Conservation (phyloP, 257 asterid species). For the Primulina tabacum region DNA sequence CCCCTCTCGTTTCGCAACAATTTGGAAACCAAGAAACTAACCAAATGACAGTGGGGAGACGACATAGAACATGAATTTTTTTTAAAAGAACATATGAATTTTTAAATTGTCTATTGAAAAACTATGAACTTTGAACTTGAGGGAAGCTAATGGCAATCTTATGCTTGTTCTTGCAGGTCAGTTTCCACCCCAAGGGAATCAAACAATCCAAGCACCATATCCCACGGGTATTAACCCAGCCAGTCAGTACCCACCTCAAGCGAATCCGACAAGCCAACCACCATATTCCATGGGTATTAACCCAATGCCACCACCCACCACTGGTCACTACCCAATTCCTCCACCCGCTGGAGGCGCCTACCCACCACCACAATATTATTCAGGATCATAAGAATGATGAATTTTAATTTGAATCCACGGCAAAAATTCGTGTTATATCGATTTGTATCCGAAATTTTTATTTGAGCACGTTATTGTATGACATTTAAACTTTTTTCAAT, state of each 20-base stretch:
- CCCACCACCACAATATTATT: constrained; percentile 36
- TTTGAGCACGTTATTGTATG: too few relatives aligned
- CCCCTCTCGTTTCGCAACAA: too few relatives aligned
- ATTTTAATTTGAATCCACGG: not conserved
- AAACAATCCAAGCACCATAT: constrained; percentile 32
- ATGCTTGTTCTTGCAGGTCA: constrained; percentile 26
- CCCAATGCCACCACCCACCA: not conserved
- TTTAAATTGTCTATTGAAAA: not conserved
- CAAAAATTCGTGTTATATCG: not conserved
- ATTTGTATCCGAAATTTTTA: constrained; percentile 10
- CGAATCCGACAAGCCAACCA: constrained; percentile 29
- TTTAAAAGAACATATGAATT: not conserved
- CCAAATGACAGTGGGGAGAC: not conserved
- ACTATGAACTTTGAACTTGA: not conserved
- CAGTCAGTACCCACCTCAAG: constrained; percentile 38
- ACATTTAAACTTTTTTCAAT: not conserved
- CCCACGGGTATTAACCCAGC: constrained; percentile 24
- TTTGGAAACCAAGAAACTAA: too few relatives aligned
- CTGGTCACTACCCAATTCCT: constrained; percentile 25
- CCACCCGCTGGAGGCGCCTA: constrained; percentile 24
- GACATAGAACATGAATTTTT: not conserved
- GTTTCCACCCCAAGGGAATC: constrained; percentile 30
- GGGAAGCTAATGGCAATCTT: not conserved
- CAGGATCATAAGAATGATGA: not conserved
- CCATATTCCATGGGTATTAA: constrained; percentile 25